Conservation (phyloP, 2,329 filamentous ascomycete species). For the Diplodia mutila region DNA sequence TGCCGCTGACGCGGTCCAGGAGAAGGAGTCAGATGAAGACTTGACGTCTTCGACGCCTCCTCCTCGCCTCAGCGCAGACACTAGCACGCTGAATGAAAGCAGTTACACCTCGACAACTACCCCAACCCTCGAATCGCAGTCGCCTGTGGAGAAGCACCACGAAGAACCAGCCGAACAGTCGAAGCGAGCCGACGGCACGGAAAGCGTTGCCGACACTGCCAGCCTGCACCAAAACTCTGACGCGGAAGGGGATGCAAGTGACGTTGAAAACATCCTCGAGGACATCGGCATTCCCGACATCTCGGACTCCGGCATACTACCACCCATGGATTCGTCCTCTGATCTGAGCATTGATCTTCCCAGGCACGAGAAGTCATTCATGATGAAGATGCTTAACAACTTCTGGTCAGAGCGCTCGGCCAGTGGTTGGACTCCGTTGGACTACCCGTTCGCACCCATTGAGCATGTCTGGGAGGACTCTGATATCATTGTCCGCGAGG, state of each 20-base stretch:
- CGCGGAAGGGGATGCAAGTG: constrained; percentile 59
- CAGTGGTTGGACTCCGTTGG: constrained; percentile 88
- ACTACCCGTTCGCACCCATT: constrained; percentile 80
- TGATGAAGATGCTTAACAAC: constrained; percentile 94
- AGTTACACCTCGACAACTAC: constrained; percentile 40
- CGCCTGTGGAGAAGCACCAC: constrained; percentile 40
- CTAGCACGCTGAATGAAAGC: constrained; percentile 44
- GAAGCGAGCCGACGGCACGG: constrained; percentile 27
- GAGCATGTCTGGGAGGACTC: constrained; percentile 98
- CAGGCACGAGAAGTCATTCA: constrained; percentile 87
- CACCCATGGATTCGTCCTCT: constrained; percentile 58
- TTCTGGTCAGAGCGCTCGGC: constrained; percentile 99
- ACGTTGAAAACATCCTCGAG: constrained; percentile 72
- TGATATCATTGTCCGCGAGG: constrained; percentile 94
- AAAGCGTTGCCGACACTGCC: constrained; percentile 35
- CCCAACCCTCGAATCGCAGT: constrained; percentile 38
- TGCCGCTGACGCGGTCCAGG: constrained; percentile 88
- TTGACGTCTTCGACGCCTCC: constrained; percentile 41
- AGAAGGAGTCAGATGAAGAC: constrained; percentile 71
- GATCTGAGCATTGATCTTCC: constrained; percentile 75
- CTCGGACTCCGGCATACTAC: constrained; percentile 58
- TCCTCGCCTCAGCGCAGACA: constrained; percentile 40
- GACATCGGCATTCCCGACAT: constrained; percentile 67
- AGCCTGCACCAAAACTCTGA: constrained; percentile 56
- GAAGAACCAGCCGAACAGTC: constrained; percentile 17